These are phyloP conservation scores for Cucumis melo DNA, from an alignment of 306 rosid genomes.

Conservation along the genomic window DNA sequence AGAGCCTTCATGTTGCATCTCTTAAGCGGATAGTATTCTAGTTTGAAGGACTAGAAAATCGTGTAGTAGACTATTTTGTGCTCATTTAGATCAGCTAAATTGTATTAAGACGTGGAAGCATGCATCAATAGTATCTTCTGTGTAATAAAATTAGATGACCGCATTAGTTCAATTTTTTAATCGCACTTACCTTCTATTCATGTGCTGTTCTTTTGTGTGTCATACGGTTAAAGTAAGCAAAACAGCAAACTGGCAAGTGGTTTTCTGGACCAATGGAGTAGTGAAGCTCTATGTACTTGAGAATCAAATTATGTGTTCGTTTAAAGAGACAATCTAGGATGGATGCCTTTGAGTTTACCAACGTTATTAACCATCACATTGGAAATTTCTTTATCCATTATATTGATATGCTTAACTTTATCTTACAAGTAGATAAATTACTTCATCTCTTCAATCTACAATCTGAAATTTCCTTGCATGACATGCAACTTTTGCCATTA, in stretches of 20 bases:
- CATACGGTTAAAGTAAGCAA: background rate
- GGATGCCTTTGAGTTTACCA: background rate
- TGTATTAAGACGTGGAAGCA: background rate
- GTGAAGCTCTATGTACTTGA: background rate
- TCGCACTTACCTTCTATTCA: background rate
- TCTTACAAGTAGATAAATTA: background rate
- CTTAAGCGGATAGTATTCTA: background rate
- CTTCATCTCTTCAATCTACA: background rate
- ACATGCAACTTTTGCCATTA: background rate
- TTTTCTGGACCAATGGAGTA: background rate
- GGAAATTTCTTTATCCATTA: background rate
- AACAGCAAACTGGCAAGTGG: background rate
- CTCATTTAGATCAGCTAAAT: background rate
- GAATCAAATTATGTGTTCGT: background rate
- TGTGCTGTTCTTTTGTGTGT: background rate
- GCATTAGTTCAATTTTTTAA: background rate
- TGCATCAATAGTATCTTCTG: background rate
- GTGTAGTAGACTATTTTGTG: background rate
- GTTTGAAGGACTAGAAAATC: background rate
- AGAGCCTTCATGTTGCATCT: background rate
- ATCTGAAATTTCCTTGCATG: background rate
- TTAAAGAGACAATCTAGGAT: background rate
- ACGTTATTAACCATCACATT: background rate
- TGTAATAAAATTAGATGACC: background rate
- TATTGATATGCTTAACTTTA: background rate